Conservation (phyloP, 768 basidiomycete species). For the Saitozyma sp. region DNA sequence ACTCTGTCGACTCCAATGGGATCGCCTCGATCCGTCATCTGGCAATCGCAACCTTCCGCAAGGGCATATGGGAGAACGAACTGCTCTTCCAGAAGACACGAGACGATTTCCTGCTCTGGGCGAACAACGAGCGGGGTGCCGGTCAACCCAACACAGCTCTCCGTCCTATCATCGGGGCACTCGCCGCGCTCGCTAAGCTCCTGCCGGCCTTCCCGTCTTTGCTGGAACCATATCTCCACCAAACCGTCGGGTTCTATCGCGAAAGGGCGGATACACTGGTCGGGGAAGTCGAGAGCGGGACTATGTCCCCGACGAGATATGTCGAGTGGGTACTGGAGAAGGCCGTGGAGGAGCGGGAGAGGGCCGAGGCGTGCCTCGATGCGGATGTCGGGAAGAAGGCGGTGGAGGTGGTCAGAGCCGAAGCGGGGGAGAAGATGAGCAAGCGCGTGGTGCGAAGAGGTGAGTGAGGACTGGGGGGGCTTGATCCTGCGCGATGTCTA, state of each 20-base stretch:
- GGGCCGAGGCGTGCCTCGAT: conserved; percentile 20
- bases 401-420: conserved; percentile 22
- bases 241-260: conserved; percentile 15
- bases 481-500: too few relatives aligned
- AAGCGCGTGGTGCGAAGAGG: conserved; percentile 27
- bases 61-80: conserved; percentile 41
- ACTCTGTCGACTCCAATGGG: conserved; percentile 18
- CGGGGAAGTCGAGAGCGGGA: conserved; percentile 10
- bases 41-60: conserved; percentile 29
- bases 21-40: conserved; percentile 23
- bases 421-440: conserved; percentile 23
- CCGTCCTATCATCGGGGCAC: conserved; percentile 17
- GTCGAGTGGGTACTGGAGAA: conserved; percentile 40
- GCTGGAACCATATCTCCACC: conserved; percentile 21
- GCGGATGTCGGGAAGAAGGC: conserved; percentile 20
- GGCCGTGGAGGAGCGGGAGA: conserved; percentile 35
- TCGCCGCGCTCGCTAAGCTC: conserved; percentile 18
- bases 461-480: conserved; percentile 13
- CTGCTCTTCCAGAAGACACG: conserved; percentile 31
- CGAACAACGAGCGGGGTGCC: conserved; percentile 20
- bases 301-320: conserved; percentile 26
- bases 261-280: conserved; percentile 4
- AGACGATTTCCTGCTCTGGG: conserved; percentile 38
- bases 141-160: conserved; percentile 3
- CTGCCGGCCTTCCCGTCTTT: conserved; percentile 19